Conservation (phyloP, 2,329 filamentous ascomycete genomes). For the Pyrenophora graminea region DNA sequence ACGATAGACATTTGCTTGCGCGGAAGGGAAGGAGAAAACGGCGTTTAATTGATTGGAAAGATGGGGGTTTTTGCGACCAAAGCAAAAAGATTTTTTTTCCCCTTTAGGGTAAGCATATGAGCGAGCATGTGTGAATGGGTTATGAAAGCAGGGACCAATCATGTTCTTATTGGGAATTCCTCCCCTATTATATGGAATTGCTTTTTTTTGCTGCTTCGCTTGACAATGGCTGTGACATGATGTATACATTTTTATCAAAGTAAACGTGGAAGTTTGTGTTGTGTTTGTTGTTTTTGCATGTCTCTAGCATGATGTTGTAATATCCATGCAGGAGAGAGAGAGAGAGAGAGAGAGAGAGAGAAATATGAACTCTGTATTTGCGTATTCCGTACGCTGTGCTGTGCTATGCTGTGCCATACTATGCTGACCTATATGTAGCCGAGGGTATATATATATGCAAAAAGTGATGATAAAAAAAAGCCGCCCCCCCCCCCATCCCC, state of each 20-base stretch:
- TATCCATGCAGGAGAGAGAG: too few species aligned
- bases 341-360: too few species aligned
- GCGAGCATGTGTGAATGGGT: conserved; percentile 28
- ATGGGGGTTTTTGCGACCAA: conserved; percentile 10
- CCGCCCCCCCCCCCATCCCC: too few species aligned
- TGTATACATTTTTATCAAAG: too few species aligned
- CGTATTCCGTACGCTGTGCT: neutral
- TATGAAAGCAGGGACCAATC: conserved; percentile 43
- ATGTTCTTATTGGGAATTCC: conserved; percentile 38
- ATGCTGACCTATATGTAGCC: neutral
- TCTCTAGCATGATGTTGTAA: too few species aligned
- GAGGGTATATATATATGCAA: neutral
- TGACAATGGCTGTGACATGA: too few species aligned
- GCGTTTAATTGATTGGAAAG: conserved; percentile 11
- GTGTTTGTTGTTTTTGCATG: too few species aligned
- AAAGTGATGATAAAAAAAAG: neutral
- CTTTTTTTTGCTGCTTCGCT: too few species aligned
- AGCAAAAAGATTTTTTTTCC: conserved; percentile 21
- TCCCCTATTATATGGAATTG: conserved; percentile 27
- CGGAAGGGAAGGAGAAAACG: conserved; percentile 5
- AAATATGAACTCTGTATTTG: neutral
- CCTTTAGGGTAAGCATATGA: conserved; percentile 37
- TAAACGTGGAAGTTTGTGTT: too few species aligned
- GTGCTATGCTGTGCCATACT: neutral
- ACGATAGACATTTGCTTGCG: conserved; percentile 22